phyloP scores from a whole-genome alignment of 495 filamentous ascomycete species.

The Hyaloscypha finlandica region DNA sequence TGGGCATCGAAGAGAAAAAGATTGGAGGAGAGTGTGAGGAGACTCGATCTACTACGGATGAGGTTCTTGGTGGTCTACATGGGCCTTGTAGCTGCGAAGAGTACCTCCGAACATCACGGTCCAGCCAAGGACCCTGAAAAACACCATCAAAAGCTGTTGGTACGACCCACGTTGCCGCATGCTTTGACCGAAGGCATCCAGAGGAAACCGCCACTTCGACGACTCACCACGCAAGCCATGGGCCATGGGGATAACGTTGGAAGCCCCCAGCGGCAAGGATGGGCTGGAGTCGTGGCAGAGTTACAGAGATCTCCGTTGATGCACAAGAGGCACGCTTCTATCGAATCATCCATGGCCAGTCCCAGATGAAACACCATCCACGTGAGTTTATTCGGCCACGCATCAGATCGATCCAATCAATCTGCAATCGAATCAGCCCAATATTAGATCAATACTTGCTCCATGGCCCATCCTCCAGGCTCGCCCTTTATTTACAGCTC shows the following conservation, averaged over 20 bases:
- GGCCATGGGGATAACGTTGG: conserved; percentile 43
- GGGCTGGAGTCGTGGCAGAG: conserved; percentile 55
- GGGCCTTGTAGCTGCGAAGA: conserved; percentile 50
- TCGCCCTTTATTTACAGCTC: not conserved
- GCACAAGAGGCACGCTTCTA: conserved; percentile 51
- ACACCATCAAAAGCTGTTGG: conserved; percentile 19
- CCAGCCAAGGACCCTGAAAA: conserved; percentile 40
- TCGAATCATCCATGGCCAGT: conserved; percentile 48
- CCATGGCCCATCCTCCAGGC: not conserved
- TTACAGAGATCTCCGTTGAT: conserved; percentile 52
- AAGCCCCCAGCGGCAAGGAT: conserved; percentile 43
- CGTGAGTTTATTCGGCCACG: not conserved
- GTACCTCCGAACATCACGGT: conserved; percentile 20
- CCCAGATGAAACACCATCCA: conserved; percentile 6
- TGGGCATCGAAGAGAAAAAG: conserved; percentile 48
- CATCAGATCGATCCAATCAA: not conserved
- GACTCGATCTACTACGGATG: conserved; percentile 60
- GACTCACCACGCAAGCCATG: conserved; percentile 46
- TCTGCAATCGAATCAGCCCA: not conserved
- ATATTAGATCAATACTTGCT: not conserved
- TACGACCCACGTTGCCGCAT: conserved; percentile 27
- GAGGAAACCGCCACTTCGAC: conserved; percentile 42
- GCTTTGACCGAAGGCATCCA: conserved; percentile 42
- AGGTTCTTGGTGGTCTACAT: conserved; percentile 58
- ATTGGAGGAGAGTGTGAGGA: conserved; percentile 54